These are phyloP conservation scores for Periconia macrospinosa DNA, from an alignment of 2,329 filamentous ascomycete species.

Conservation along the genomic window DNA sequence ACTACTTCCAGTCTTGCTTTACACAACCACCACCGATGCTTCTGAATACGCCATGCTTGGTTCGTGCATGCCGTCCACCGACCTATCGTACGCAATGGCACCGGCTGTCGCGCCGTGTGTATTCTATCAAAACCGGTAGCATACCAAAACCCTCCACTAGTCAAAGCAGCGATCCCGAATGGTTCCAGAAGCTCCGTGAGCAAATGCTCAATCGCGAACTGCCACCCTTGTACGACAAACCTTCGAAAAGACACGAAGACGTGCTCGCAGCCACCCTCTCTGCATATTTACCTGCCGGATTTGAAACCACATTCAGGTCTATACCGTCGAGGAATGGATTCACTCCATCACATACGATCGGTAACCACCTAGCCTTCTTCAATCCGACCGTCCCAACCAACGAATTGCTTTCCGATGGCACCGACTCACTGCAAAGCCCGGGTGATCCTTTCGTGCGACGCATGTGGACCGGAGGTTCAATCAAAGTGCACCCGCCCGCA, in stretches of 20 bases:
- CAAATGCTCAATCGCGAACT: constrained; percentile 53
- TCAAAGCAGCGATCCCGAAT: constrained; percentile 12
- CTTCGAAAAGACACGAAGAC: constrained; percentile 54
- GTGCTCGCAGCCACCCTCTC: constrained; percentile 59
- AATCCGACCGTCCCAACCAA: constrained; percentile 67
- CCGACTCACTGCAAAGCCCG: constrained; percentile 77
- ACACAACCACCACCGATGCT: constrained; percentile 17
- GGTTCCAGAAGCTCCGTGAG: constrained; percentile 30
- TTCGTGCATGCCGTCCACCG: constrained; percentile 11
- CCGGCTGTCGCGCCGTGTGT: constrained; percentile 13
- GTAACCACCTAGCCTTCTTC: constrained; percentile 87
- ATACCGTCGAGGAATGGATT: constrained; percentile 3
- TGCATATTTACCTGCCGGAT: constrained; percentile 21
- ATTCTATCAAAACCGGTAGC: constrained; percentile 9
- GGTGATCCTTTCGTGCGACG: constrained; percentile 71
- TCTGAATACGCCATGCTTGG: constrained; percentile 16
- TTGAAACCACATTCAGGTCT: neutral
- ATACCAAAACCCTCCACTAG: neutral
- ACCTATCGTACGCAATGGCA: constrained; percentile 18
- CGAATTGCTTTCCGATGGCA: constrained; percentile 76
- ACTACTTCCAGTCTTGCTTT: neutral
- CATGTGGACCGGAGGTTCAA: constrained; percentile 84
- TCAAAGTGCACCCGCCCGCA: constrained; percentile 54
- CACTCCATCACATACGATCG: constrained; percentile 51
- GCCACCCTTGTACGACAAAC: constrained; percentile 56